These are phyloP conservation scores for Actinomortierella ambigua DNA, from an alignment of 371 early-diverging fungal species.

Conservation along the genomic window DNA sequence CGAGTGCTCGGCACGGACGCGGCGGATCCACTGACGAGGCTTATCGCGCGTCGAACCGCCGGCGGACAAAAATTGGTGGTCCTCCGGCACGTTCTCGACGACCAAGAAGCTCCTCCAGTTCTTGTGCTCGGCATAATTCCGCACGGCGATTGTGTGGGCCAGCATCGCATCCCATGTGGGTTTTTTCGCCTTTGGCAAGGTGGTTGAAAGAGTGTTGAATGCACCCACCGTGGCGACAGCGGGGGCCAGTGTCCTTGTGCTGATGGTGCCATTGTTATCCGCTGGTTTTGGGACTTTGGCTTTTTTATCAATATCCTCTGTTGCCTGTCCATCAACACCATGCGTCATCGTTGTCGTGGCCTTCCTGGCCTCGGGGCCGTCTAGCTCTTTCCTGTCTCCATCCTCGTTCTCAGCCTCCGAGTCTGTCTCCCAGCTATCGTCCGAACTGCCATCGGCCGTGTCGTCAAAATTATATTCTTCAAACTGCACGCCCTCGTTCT, in stretches of 20 bases:
- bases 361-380: slow-evolving; percentile 8
- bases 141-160: too few relatives aligned
- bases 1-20: slow-evolving; percentile 37
- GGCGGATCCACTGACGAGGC: slow-evolving; percentile 21
- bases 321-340: too few relatives aligned
- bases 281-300: too few relatives aligned
- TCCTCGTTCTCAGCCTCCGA: slow-evolving; percentile 23
- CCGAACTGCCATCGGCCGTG: slow-evolving; percentile 28
- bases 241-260: too few relatives aligned
- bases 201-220: too few relatives aligned
- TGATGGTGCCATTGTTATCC: too few relatives aligned
- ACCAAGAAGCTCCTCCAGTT: slow-evolving; percentile 36
- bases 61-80: slow-evolving; percentile 28
- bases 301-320: too few relatives aligned
- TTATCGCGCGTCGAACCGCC: slow-evolving; percentile 13
- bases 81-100: slow-evolving; percentile 34
- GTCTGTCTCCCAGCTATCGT: slow-evolving; percentile 45
- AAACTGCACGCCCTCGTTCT: slow-evolving; percentile 23
- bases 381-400: slow-evolving; percentile 3
- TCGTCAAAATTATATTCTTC: slow-evolving; percentile 42
- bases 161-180: too few relatives aligned
- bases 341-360: slow-evolving; percentile 1
- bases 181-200: too few relatives aligned
- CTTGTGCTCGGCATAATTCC: slow-evolving; percentile 15
- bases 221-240: too few relatives aligned